A percentile compares a stretch with the other conserved stretches of the same genome.
These are phyloP conservation scores for Pseudohyphozyma bogoriensis DNA, from an alignment of 768 basidiomycete genomes.

Conservation along the genomic window DNA sequence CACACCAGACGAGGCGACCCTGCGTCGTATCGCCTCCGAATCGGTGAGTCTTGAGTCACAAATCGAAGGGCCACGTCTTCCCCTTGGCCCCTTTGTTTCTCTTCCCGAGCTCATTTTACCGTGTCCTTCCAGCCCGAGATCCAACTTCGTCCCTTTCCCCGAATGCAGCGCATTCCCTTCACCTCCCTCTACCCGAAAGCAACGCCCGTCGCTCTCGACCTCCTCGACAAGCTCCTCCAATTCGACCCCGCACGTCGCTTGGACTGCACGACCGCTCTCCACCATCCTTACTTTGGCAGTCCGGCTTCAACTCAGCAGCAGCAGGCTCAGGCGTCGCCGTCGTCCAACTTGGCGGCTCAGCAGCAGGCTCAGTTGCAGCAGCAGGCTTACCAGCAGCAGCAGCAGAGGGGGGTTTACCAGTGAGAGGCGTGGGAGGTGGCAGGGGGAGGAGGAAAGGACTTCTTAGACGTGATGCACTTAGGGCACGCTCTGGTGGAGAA, in stretches of 20 bases:
- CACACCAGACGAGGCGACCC: slow-evolving; percentile 76
- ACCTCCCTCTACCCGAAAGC: slow-evolving; percentile 75
- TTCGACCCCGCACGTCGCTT: slow-evolving; percentile 90
- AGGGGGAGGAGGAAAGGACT: too few relatives aligned
- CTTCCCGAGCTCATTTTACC: not conserved
- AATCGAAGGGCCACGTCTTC: too few relatives aligned
- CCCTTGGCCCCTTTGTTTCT: not conserved
- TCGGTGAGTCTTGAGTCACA: too few relatives aligned
- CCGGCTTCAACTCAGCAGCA: slow-evolving; percentile 13
- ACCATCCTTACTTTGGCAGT: slow-evolving; percentile 43
- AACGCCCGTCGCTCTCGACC: slow-evolving; percentile 75
- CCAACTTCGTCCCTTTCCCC: slow-evolving; percentile 69
- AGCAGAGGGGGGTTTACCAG: too few relatives aligned
- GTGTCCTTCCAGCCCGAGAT: slow-evolving; percentile 60
- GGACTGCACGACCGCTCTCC: slow-evolving; percentile 80
- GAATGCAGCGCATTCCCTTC: slow-evolving; percentile 74
- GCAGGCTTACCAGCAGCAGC: not conserved
- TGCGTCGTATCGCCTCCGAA: slow-evolving; percentile 80
- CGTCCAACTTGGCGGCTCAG: slow-evolving; percentile 19
- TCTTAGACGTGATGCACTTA: too few relatives aligned
- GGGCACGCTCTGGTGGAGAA: too few relatives aligned
- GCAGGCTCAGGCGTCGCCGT: slow-evolving; percentile 41
- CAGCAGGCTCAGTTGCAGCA: slow-evolving; percentile 38
- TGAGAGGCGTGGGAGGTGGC: too few relatives aligned
- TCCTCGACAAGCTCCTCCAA: slow-evolving; percentile 86